Evolutionary conservation across 1,284 basidiomycete species (phyloP), one percentile per base, ranked within the genome.

Genomic region (Sphaerobolus stellatus): DNA sequence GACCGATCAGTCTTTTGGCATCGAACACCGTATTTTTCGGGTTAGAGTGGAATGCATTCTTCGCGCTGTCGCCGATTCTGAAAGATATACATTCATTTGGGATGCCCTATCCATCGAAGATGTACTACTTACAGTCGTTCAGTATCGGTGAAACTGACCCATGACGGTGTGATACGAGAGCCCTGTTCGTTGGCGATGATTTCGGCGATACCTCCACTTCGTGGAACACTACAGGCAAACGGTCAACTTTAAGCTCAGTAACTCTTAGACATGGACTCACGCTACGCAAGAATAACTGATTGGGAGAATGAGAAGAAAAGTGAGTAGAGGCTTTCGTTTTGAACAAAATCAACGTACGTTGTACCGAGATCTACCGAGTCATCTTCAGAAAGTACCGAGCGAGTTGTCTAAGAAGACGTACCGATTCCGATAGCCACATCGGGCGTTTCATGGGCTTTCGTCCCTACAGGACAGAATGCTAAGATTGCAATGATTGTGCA

Each of bases 11-110:
- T 77, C 95, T 94, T 74, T 98, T 98, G 58, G 94, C 94, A 74
- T 98, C 95, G 68, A 98, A 98, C 64, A 97, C 89, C 9, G 95
- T 98, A 77, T 98, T 98, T 71, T 85, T 75, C 24, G 95, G 94
- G 76, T 96, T 96, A 16, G 52, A 48, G 45, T 57, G 50, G 44
- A 48, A 57, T 8, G 44, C 46, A 22, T 47, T 56, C 22, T 56
- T 56, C 2, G 54, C 54, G 9, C 29, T 13, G n/a, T 56, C 54
- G 4, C 54, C 54, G 27, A 54, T 38, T 27, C 45, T 54, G 13
- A 33, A 3, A 16, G 20, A 14, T 22, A 24, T 36, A 50, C 22
- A 4, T 6, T 22, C 14, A 29, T 34, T 5, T 31, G 3, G 51
- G 11, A 45, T 47, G n/a, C 8, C 25, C 16, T 29, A 2, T 14